phyloP scores from a whole-genome alignment of 305 asterid species.

The Withania somnifera region DNA sequence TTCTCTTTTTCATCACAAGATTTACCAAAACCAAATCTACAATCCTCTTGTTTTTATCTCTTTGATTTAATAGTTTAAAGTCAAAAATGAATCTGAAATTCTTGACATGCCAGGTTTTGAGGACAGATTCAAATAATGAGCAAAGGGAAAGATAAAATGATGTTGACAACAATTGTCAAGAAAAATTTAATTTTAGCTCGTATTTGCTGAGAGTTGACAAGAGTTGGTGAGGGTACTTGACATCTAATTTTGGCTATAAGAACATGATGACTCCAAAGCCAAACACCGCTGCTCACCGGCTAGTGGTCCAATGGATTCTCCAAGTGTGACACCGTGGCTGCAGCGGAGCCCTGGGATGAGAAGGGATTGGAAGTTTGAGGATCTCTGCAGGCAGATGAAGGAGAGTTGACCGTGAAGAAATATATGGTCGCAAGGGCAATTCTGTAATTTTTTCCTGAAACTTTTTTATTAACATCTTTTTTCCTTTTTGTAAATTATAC shows the following conservation, averaged over 20 bases:
- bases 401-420: background rate
- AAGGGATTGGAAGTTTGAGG: constrained; percentile 9
- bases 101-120: constrained; percentile 18
- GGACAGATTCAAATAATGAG: constrained; percentile 9
- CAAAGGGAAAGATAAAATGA: background rate
- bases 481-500: background rate
- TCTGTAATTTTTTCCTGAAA: background rate
- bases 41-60: background rate
- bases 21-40: background rate
- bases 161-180: background rate
- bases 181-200: background rate
- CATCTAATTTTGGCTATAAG: background rate
- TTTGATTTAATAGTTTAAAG: background rate
- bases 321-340: background rate
- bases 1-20: background rate
- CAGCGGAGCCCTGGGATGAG: constrained; percentile 3
- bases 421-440: background rate
- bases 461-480: background rate
- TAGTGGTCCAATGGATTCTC: background rate
- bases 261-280: background rate
- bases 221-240: constrained; percentile 12
- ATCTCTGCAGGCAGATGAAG: background rate
- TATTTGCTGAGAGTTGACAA: constrained; percentile 3
- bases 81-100: constrained; percentile 17
- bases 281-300: background rate